phyloP scores from a whole-genome alignment of 2,329 filamentous ascomycete genomes.

The Aspergillaceae sp. region DNA sequence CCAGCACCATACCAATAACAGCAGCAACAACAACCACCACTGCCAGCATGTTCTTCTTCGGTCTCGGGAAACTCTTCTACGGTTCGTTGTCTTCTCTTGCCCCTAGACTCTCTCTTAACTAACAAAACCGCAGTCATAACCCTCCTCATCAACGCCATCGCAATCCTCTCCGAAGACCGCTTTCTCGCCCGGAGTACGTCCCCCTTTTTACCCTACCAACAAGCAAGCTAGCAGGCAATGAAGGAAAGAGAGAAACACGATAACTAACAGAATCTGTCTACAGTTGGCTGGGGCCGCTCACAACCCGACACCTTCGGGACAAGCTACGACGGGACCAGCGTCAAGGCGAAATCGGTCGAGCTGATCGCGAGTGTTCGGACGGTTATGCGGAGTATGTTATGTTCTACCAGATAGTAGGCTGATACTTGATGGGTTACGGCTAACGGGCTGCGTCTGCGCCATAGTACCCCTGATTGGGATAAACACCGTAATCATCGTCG shows the following conservation, averaged over 20 bases:
- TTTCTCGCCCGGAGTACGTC: conserved; percentile 69
- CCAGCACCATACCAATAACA: neutral
- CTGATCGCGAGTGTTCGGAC: conserved; percentile 84
- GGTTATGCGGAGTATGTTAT: conserved; percentile 75
- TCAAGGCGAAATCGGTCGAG: conserved; percentile 81
- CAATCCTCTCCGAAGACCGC: conserved; percentile 87
- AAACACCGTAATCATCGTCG: conserved; percentile 74
- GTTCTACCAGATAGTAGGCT: neutral
- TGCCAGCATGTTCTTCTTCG: conserved; percentile 59
- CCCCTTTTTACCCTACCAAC: neutral
- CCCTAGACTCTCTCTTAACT: neutral
- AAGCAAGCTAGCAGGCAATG: neutral
- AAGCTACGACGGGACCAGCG: conserved; percentile 60
- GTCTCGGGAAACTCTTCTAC: conserved; percentile 64
- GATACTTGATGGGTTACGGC: too few relatives aligned
- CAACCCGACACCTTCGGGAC: conserved; percentile 67
- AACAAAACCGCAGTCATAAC: conserved; percentile 52
- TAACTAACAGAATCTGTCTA: conserved; percentile 3
- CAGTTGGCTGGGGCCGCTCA: conserved; percentile 69
- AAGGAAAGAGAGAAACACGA: neutral
- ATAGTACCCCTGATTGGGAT: conserved; percentile 76
- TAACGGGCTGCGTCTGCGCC: neutral
- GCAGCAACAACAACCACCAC: neutral
- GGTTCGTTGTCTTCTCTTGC: conserved; percentile 36
- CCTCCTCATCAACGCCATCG: conserved; percentile 87